A percentile compares a stretch with the other conserved stretches of the same genome.
phyloP scores from a whole-genome alignment of 2,329 filamentous ascomycete genomes.

The Furcasterigmium sp. region DNA sequence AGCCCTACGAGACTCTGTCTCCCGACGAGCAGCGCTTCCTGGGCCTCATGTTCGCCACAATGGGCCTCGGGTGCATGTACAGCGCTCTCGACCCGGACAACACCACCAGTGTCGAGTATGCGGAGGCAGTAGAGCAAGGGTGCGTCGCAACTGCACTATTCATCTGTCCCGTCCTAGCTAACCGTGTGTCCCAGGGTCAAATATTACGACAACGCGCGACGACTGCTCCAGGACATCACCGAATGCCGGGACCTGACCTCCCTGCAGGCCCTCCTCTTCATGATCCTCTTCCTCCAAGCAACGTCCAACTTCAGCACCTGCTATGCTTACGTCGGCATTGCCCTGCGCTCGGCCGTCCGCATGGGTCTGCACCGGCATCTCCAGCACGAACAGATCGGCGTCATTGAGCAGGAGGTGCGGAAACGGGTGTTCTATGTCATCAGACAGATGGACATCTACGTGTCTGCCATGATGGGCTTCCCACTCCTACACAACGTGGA shows the following conservation, averaged over 20 bases:
- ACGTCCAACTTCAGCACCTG: slow-evolving; percentile 75
- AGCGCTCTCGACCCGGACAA: slow-evolving; percentile 46
- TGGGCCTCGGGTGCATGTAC: slow-evolving; percentile 72
- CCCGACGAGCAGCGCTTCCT: slow-evolving; percentile 64
- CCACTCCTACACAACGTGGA: slow-evolving; percentile 58
- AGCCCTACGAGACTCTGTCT: slow-evolving; percentile 54
- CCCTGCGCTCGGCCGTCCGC: slow-evolving; percentile 67
- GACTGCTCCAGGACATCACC: slow-evolving; percentile 59
- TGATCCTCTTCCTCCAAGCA: slow-evolving; percentile 76
- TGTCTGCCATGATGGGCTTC: slow-evolving; percentile 62
- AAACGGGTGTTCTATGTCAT: slow-evolving; percentile 64
- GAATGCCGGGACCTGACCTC: slow-evolving; percentile 70
- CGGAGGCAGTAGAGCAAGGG: slow-evolving; percentile 51
- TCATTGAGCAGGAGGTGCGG: slow-evolving; percentile 59
- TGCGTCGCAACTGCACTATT: slow-evolving; percentile 24
- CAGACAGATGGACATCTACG: slow-evolving; percentile 66
- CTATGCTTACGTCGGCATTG: slow-evolving; percentile 76
- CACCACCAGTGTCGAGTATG: slow-evolving; percentile 42
- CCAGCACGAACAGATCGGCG: slow-evolving; percentile 54
- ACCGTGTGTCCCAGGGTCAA: slow-evolving; percentile 50
- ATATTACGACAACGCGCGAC: slow-evolving; percentile 65
- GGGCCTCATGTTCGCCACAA: slow-evolving; percentile 64
- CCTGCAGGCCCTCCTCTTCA: slow-evolving; percentile 71
- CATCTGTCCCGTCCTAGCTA: not conserved
- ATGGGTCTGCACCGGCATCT: slow-evolving; percentile 75